Evolutionary conservation across 2,329 filamentous ascomycete species (phyloP).

Genomic region (Fusarium circinatum): DNA sequence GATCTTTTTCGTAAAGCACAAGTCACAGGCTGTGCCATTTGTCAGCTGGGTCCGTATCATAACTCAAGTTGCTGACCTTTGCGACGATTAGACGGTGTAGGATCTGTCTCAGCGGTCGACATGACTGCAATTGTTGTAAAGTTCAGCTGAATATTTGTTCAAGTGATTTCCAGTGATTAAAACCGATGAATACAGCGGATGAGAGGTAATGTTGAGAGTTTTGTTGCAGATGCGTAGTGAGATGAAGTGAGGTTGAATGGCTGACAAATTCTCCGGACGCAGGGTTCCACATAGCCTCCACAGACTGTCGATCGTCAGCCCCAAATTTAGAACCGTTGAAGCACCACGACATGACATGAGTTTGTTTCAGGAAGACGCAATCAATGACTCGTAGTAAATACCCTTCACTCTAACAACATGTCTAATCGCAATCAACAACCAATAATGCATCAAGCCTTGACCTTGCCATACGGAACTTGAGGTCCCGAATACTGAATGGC

Average conservation of each 20-base stretch:
- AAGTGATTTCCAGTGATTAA: rapidly evolving
- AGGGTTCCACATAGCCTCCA: not conserved
- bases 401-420: not conserved
- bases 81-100: slow-evolving; percentile 33
- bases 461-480: slow-evolving; percentile 26
- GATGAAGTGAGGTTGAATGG: not conserved
- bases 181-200: rapidly evolving
- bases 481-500: slow-evolving; percentile 38
- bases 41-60: not conserved
- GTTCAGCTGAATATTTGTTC: rapidly evolving
- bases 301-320: not conserved
- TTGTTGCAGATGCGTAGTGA: not conserved
- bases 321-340: not conserved
- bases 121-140: not conserved
- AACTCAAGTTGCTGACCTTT: slow-evolving; percentile 23
- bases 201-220: not conserved
- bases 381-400: not conserved
- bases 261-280: slow-evolving; percentile 33
- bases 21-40: slow-evolving; percentile 50
- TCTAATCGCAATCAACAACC: not conserved
- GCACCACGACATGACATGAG: not conserved
- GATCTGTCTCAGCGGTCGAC: slow-evolving; percentile 20
- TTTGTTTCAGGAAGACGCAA: not conserved
- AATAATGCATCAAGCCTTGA: not conserved
- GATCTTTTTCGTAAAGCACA: slow-evolving; percentile 59